Base-by-base conservation (phyloP, 257 asterid species). In the Capsicum chinense region DNA sequence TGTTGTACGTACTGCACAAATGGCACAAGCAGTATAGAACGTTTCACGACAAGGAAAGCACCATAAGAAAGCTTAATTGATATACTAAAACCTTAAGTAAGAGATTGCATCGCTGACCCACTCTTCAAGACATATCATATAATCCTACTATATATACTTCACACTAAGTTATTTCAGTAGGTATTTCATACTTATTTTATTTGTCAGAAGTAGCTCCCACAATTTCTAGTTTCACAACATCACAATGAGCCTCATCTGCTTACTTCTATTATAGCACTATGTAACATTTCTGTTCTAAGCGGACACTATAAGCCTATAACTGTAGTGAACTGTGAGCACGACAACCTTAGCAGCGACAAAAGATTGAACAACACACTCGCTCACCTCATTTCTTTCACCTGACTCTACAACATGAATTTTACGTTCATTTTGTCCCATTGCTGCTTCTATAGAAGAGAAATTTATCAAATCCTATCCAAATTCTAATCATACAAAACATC, bases 391-490 rank as follows among this genome's bases (percentile, higher is more conserved):
- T 19, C 79, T 57, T 70, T 44, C 57, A 70, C 57, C 26, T 9
- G 37, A 70, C 79, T 71, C 79, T 71, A 17, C 9, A n/a, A 71
- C 9, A 44, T 9, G 13, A 71, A 44, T 44, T 44, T 17, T 4
- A 39, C 57, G 0, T 9, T 44, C 37, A n/a, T 17, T 69, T 71
- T 9, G 37, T 71, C 57, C 44, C 44, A 37, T n/a, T 71, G 79
- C 79, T n/a, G 35, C 57, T 44, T 17, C 79, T 44, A 44, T 39
- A 39, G 3, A 39, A 39, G 44, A 71, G 79, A 5, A 42, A 71
- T 17, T 42, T 71, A 47, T 44, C 79, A 71, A 71, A 71, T 71
- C 81, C 81, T 21, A 52, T 54, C 63, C 63, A 76, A 26, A 52
- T 52, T 54, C 63, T 52, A 76, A 26, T 47, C 63, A 26, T 54